A percentile compares a stretch with the other conserved stretches of the same genome.
Conservation (phyloP, 257 asterid genomes). For the Plantago major region DNA sequence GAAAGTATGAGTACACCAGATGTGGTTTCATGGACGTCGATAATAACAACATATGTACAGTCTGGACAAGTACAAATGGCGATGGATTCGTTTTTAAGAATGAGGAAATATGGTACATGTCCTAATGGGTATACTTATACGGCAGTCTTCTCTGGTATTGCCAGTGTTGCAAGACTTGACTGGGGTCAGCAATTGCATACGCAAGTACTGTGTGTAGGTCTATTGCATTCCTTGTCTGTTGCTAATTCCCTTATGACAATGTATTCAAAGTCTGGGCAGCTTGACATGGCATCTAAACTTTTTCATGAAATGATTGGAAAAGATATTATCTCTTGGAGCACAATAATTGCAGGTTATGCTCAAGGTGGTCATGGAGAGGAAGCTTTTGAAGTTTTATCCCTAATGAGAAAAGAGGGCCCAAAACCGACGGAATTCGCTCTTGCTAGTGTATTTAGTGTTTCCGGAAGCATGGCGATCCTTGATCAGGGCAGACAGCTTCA, state of each 20-base stretch:
- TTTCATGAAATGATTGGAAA: constrained; percentile 51
- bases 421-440: constrained; percentile 83
- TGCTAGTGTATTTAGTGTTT: constrained; percentile 63
- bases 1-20: constrained; percentile 56
- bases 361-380: constrained; percentile 71
- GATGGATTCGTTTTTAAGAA: constrained; percentile 48
- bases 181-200: constrained; percentile 85
- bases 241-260: constrained; percentile 72
- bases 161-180: constrained; percentile 50
- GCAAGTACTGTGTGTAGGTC: constrained; percentile 54
- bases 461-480: constrained; percentile 75
- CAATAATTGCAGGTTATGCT: constrained; percentile 75
- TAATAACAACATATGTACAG: constrained; percentile 61
- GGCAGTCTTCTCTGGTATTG: constrained; percentile 66
- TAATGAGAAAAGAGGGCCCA: constrained; percentile 81
- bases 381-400: constrained; percentile 57
- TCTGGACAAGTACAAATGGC: constrained; percentile 55
- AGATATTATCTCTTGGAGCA: constrained; percentile 87
- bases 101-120: constrained; percentile 46
- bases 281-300: constrained; percentile 38
- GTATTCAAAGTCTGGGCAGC: constrained; percentile 67
- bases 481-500: constrained; percentile 85
- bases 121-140: constrained; percentile 87
- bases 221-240: constrained; percentile 48
- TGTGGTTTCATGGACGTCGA: constrained; percentile 87